Evolutionary conservation across 495 filamentous ascomycete genomes (phyloP).

Genomic region (Rhypophila decipiens): DNA sequence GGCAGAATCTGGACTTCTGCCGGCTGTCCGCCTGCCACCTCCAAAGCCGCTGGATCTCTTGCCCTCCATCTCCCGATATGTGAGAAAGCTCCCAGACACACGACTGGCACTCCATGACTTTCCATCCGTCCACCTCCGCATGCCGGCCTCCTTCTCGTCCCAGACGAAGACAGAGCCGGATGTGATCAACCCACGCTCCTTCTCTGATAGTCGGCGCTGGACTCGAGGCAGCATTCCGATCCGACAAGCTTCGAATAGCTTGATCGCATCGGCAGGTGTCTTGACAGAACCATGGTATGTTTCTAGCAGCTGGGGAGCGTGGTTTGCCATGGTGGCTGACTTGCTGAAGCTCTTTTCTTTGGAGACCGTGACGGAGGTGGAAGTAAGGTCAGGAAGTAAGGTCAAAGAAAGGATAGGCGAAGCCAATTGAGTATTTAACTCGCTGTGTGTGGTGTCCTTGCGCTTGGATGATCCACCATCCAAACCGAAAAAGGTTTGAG

Average conservation of each 20-base stretch:
- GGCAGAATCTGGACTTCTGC: constrained; percentile 75
- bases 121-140: constrained; percentile 97
- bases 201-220: constrained; percentile 89
- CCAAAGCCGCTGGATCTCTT: constrained; percentile 60
- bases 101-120: constrained; percentile 99
- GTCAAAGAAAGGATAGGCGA: not conserved
- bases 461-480: constrained; percentile 9
- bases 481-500: constrained; percentile 4
- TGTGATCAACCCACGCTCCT: constrained; percentile 88
- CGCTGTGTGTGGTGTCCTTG: too few species aligned
- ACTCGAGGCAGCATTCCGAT: constrained; percentile 85
- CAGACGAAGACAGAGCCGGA: constrained; percentile 98
- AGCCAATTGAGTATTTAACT: too few species aligned
- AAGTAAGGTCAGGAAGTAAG: not conserved
- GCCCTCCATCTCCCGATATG: constrained; percentile 97
- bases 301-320: too few species aligned
- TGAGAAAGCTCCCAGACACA: constrained; percentile 95
- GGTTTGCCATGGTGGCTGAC: too few species aligned
- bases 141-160: constrained; percentile 97
- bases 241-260: constrained; percentile 94
- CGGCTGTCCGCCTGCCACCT: constrained; percentile 50
- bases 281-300: constrained; percentile 92
- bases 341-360: not conserved
- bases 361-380: not conserved
- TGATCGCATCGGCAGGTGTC: constrained; percentile 90